Conservation (phyloP, 2,329 filamentous ascomycete species). For the Fusarium compactum region DNA sequence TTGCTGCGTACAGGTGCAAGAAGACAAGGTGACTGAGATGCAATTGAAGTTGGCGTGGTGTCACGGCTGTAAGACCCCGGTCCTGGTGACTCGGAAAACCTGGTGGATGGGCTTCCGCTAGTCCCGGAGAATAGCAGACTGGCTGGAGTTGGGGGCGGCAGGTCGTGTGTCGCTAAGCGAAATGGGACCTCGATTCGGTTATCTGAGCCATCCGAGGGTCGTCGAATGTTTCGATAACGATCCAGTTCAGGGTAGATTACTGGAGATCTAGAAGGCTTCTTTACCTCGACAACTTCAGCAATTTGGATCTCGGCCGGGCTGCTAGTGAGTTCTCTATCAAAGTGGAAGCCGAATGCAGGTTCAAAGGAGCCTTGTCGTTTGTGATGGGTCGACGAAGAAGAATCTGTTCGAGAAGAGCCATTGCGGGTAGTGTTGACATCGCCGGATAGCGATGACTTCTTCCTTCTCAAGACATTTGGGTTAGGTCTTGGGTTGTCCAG, state of each 20-base stretch:
- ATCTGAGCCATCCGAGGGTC: slow-evolving; percentile 52
- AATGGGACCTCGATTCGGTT: slow-evolving; percentile 62
- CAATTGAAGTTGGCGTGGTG: slow-evolving; percentile 82
- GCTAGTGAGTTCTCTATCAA: slow-evolving; percentile 58
- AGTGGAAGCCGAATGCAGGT: slow-evolving; percentile 50
- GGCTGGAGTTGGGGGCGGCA: slow-evolving; percentile 73
- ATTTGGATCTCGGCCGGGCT: slow-evolving; percentile 60
- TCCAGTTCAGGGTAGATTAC: slow-evolving; percentile 71
- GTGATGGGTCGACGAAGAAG: slow-evolving; percentile 60
- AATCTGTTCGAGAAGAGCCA: slow-evolving; percentile 55
- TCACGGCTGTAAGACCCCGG: slow-evolving; percentile 79
- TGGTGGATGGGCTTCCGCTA: slow-evolving; percentile 79
- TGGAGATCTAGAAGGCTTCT: slow-evolving; percentile 56
- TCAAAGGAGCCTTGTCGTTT: slow-evolving; percentile 55
- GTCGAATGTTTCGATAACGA: slow-evolving; percentile 65
- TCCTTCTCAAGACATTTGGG: slow-evolving; percentile 62
- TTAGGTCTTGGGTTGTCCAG: slow-evolving; percentile 51
- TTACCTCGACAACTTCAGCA: slow-evolving; percentile 57
- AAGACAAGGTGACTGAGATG: slow-evolving; percentile 77
- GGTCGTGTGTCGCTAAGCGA: slow-evolving; percentile 71
- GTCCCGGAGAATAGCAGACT: slow-evolving; percentile 69
- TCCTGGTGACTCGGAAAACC: slow-evolving; percentile 78
- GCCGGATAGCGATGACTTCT: slow-evolving; percentile 61
- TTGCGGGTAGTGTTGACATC: slow-evolving; percentile 51
- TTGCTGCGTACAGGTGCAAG: slow-evolving; percentile 62